Evolutionary conservation across 257 asterid genomes (phyloP).

Genomic region (Thymus mandschuricus): DNA sequence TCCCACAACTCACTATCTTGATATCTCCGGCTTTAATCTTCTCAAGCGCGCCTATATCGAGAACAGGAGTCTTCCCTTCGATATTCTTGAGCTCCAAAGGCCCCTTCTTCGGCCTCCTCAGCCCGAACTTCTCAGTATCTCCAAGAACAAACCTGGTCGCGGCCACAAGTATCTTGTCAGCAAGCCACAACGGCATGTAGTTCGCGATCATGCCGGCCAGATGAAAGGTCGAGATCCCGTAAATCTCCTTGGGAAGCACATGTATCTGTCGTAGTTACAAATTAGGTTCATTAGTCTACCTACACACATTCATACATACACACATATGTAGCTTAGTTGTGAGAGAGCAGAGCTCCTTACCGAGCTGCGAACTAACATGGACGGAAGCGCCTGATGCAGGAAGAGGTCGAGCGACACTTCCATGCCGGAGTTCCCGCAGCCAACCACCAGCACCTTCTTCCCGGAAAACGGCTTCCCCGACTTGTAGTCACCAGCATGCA

Average conservation of each 20-base stretch:
- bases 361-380: conserved; percentile 79
- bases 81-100: conserved; percentile 79
- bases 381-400: conserved; percentile 67
- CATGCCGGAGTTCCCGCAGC: conserved; percentile 97
- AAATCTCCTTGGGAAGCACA: conserved; percentile 82
- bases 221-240: conserved; percentile 77
- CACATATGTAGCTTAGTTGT: not conserved
- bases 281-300: too few relatives aligned
- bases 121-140: conserved; percentile 62
- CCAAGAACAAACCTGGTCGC: conserved; percentile 77
- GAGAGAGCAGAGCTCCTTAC: conserved; percentile 42
- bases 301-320: not conserved
- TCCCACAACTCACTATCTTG: conserved; percentile 66
- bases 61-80: conserved; percentile 85
- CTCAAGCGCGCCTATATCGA: conserved; percentile 78
- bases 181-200: conserved; percentile 77
- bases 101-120: conserved; percentile 70
- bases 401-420: conserved; percentile 90
- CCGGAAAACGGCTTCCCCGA: conserved; percentile 67
- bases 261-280: conserved; percentile 55
- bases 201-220: conserved; percentile 59
- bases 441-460: conserved; percentile 73
- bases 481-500: conserved; percentile 88
- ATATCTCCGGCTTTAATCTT: conserved; percentile 77
- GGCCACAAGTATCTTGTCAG: conserved; percentile 59